Evolutionary conservation across 1,139 yeast genomes (phyloP).

Genomic region (Candida pseudoviswanathii): DNA sequence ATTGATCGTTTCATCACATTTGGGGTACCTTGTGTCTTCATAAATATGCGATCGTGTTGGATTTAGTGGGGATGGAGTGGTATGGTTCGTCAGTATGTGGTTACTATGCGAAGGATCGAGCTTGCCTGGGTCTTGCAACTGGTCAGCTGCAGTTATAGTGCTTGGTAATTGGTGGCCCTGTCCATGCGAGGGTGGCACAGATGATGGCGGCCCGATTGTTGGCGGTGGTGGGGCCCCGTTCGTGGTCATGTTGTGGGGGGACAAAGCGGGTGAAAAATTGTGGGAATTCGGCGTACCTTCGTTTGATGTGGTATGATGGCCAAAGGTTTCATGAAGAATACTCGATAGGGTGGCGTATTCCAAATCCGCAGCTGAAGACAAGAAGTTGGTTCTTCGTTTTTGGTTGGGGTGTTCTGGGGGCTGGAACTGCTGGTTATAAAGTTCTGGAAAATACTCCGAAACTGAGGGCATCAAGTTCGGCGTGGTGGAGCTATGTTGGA

Average conservation of each 20-base stretch:
- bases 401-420: constrained; percentile 7
- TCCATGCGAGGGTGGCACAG: too few relatives aligned
- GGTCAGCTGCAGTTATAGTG: neutral
- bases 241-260: constrained; percentile 31
- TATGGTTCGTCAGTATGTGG: neutral
- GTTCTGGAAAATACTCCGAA: constrained; percentile 9
- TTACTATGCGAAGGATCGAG: neutral
- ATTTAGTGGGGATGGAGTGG: constrained; percentile 16
- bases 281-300: constrained; percentile 47
- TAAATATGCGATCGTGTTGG: constrained; percentile 9
- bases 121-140: neutral
- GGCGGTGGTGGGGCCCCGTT: constrained; percentile 6
- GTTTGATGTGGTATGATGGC: constrained; percentile 35
- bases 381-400: constrained; percentile 43
- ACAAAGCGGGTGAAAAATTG: constrained; percentile 38
- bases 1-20: constrained; percentile 54
- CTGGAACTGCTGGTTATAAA: constrained; percentile 9
- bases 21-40: constrained; percentile 17
- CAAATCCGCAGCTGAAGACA: constrained; percentile 76
- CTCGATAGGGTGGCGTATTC: constrained; percentile 80
- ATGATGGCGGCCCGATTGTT: neutral
- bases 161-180: neutral
- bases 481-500: constrained; percentile 19
- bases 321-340: constrained; percentile 59
- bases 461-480: constrained; percentile 13